Conservation (phyloP, 1,284 basidiomycete species). For the Sporisorium graminicola region DNA sequence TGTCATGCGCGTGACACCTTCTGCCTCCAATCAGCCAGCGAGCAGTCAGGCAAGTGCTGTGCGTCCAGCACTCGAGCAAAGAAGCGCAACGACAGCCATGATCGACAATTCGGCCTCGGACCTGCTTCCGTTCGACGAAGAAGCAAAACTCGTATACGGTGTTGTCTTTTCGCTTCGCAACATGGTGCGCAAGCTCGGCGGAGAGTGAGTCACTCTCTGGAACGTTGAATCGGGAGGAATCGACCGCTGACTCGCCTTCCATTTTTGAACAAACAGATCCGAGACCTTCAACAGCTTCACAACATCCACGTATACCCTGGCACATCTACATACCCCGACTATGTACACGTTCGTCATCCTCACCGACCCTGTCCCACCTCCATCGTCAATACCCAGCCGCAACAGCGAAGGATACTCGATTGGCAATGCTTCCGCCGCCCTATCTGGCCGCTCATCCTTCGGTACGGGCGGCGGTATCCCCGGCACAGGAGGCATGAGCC, state of each 20-base stretch:
- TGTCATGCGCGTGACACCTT: slow-evolving; percentile 29
- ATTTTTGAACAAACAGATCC: slow-evolving; percentile 14
- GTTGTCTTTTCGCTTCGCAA: slow-evolving; percentile 90
- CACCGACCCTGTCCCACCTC: slow-evolving; percentile 80
- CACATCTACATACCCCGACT: slow-evolving; percentile 90
- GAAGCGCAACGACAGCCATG: slow-evolving; percentile 5
- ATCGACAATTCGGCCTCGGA: slow-evolving; percentile 25
- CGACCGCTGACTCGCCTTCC: background rate
- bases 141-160: slow-evolving; percentile 96
- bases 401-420: slow-evolving; percentile 44
- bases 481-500: slow-evolving; percentile 68
- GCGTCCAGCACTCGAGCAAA: slow-evolving; percentile 8
- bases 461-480: slow-evolving; percentile 61
- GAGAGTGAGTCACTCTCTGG: slow-evolving; percentile 37
- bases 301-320: slow-evolving; percentile 92
- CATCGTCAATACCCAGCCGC: slow-evolving; percentile 47
- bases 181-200: slow-evolving; percentile 88
- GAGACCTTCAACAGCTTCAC: slow-evolving; percentile 91
- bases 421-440: slow-evolving; percentile 30
- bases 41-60: background rate
- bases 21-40: background rate
- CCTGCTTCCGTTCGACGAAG: slow-evolving; percentile 86
- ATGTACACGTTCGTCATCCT: slow-evolving; percentile 96
- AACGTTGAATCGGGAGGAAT: background rate
- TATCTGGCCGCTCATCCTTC: slow-evolving; percentile 36